Percentiles rank a stretch among this genome's conserved stretches.
phyloP scores from a whole-genome alignment of 164 flowering plant species.

The Litsea cubeba region DNA sequence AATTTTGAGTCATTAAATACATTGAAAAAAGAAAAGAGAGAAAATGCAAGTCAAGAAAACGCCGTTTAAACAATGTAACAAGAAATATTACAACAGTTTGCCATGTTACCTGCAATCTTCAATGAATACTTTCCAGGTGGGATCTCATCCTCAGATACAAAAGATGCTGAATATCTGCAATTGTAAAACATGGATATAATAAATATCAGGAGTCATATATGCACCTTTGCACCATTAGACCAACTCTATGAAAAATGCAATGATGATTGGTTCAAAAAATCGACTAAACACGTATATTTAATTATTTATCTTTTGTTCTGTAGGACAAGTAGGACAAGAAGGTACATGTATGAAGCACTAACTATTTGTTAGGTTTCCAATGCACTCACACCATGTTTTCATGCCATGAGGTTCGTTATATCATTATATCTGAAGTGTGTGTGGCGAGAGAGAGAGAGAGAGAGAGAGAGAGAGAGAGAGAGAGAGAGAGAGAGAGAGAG shows the following conservation, averaged over 20 bases:
- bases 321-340: background rate
- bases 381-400: background rate
- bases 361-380: background rate
- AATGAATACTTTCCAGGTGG: conserved; percentile 75
- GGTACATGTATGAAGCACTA: background rate
- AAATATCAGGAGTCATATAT: background rate
- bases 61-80: background rate
- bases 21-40: no score
- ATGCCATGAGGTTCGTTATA: background rate
- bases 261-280: background rate
- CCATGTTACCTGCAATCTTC: conserved; percentile 53
- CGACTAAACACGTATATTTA: background rate
- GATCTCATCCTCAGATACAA: conserved; percentile 57
- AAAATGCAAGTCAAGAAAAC: background rate
- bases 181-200: conserved; percentile 6
- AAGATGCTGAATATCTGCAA: conserved; percentile 74
- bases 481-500: no score
- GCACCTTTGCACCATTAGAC: background rate
- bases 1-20: no score
- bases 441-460: no score
- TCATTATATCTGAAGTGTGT: no score
- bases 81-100: background rate
- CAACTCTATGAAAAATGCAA: background rate
- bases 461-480: no score
- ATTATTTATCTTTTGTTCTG: background rate